phyloP scores from a whole-genome alignment of 352 stramenopile species.

The Phytophthora rubi region DNA sequence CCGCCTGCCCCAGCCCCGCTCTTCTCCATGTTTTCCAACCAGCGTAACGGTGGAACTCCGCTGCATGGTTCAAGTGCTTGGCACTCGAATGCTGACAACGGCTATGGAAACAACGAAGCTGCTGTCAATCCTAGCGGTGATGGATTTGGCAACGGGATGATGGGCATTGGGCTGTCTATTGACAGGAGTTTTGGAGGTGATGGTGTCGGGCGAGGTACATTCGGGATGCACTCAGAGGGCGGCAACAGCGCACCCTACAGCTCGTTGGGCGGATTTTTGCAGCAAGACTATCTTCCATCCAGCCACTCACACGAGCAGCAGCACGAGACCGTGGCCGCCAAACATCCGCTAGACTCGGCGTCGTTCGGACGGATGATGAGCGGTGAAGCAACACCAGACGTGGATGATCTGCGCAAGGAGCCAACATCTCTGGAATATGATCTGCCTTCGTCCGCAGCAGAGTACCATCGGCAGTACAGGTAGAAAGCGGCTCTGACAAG shows the following conservation, averaged over 20 bases:
- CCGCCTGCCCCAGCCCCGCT: constrained; percentile 58
- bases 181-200: constrained; percentile 41
- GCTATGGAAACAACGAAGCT: constrained; percentile 30
- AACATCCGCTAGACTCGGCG: constrained; percentile 56
- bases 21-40: constrained; percentile 66
- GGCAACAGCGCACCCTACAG: constrained; percentile 45
- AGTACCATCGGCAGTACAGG: constrained; percentile 52
- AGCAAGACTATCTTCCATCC: constrained; percentile 57
- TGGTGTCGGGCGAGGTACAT: constrained; percentile 26
- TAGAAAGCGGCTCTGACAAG: constrained; percentile 30
- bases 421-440: constrained; percentile 39
- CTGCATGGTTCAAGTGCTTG: constrained; percentile 45
- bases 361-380: constrained; percentile 52
- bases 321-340: constrained; percentile 19
- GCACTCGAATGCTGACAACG: constrained; percentile 28
- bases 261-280: constrained; percentile 69
- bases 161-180: constrained; percentile 52
- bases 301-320: constrained; percentile 43
- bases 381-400: constrained; percentile 30
- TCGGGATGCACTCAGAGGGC: constrained; percentile 42
- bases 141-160: constrained; percentile 56
- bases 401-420: constrained; percentile 35
- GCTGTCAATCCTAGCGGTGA: constrained; percentile 27
- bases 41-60: constrained; percentile 27
- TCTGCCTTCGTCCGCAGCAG: constrained; percentile 43